Percentiles rank a stretch among this genome's conserved stretches.
Evolutionary conservation across 2,329 filamentous ascomycete species (phyloP).

Genomic region (Tolypocladium album): DNA sequence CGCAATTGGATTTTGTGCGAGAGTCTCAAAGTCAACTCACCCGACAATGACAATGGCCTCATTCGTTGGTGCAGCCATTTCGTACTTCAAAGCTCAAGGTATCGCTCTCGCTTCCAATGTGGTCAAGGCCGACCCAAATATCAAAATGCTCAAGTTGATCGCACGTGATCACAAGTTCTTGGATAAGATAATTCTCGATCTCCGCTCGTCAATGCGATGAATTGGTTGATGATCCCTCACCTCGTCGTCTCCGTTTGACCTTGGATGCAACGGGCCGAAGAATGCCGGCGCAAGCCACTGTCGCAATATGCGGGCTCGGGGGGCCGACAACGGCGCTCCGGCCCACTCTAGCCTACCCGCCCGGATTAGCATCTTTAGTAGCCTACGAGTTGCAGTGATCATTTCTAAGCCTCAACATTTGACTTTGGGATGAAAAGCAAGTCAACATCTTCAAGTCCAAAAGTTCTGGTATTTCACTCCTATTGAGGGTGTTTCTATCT

Average conservation of each 20-base stretch:
- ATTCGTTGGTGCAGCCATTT: not conserved
- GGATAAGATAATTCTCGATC: not conserved
- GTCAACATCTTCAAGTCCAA: not conserved
- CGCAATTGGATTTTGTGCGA: not conserved
- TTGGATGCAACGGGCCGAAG: not conserved
- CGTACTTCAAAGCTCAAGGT: too few species aligned
- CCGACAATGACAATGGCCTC: slow-evolving; percentile 13
- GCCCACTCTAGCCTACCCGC: not conserved
- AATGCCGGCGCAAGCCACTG: not conserved
- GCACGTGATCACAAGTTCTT: not conserved
- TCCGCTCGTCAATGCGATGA: too few species aligned
- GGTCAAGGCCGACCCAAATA: too few species aligned
- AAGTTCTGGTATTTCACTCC: too few species aligned
- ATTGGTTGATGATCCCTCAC: too few species aligned
- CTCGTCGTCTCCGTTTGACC: not conserved
- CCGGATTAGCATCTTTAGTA: not conserved
- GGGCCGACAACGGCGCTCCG: not conserved
- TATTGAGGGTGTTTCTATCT: too few species aligned
- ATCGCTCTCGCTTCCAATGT: too few species aligned
- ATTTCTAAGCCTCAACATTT: not conserved
- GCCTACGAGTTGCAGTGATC: not conserved
- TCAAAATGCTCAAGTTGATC: too few species aligned
- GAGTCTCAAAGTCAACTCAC: slow-evolving; percentile 3
- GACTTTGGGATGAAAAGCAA: not conserved
- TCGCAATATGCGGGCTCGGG: not conserved